A percentile compares a stretch with the other conserved stretches of the same genome.
phyloP scores from a whole-genome alignment of 257 asterid genomes.

The Anisodus tanguticus region DNA sequence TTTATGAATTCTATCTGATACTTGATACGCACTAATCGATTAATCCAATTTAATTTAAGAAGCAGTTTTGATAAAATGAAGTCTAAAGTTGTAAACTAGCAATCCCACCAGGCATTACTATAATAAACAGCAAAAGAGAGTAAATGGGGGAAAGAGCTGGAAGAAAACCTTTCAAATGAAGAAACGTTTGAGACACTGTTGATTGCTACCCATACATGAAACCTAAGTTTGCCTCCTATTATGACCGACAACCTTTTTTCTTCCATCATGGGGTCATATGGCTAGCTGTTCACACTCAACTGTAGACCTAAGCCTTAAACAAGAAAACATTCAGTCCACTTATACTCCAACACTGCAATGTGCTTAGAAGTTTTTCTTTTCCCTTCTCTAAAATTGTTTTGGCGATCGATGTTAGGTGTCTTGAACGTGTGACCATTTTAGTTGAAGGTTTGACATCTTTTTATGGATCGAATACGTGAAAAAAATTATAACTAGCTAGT shows the following conservation, averaged over 20 bases:
- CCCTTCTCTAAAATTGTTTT: not conserved
- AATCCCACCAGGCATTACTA: not conserved
- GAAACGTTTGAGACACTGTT: not conserved
- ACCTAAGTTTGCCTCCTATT: not conserved
- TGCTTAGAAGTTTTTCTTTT: not conserved
- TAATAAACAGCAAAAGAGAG: not conserved
- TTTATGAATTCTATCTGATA: no score
- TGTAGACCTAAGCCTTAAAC: not conserved
- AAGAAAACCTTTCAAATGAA: not conserved
- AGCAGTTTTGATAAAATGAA: no score
- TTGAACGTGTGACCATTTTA: no score
- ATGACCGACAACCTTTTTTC: not conserved
- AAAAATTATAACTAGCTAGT: no score
- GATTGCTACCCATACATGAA: not conserved
- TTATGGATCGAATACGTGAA: no score
- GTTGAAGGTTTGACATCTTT: no score
- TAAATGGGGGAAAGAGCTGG: not conserved
- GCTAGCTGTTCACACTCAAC: constrained; percentile 4
- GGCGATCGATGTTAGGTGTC: not conserved
- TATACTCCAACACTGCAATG: not conserved
- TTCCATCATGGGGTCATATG: constrained; percentile 6
- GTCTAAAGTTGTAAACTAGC: no score
- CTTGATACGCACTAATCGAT: no score
- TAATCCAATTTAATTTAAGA: no score
- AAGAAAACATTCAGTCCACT: not conserved